Percentiles rank a stretch among this genome's conserved stretches.
These are phyloP conservation scores for Fragilaria crotonensis DNA, from an alignment of 108 stramenopile species.

Conservation along the genomic window DNA sequence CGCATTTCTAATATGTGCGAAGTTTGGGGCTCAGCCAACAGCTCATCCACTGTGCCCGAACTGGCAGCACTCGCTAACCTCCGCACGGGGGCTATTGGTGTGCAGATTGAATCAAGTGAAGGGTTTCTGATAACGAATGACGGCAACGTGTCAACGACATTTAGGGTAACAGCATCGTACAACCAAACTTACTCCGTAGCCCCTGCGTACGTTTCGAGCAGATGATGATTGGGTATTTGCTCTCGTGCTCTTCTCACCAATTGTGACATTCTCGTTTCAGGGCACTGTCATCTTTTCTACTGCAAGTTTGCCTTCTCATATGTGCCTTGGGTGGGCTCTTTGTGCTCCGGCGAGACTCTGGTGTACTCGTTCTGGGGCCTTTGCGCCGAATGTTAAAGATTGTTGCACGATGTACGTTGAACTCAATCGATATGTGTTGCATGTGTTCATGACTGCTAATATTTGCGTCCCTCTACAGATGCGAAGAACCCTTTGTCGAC, in stretches of 20 bases:
- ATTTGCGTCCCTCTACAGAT: not conserved
- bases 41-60: not conserved
- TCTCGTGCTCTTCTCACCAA: not conserved
- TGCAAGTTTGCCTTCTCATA: slow-evolving; percentile 41
- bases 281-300: slow-evolving; percentile 20
- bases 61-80: slow-evolving; percentile 4
- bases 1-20: not conserved
- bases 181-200: slow-evolving; percentile 14
- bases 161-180: slow-evolving; percentile 13
- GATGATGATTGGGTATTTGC: no score
- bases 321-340: slow-evolving; percentile 37
- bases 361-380: slow-evolving; percentile 61
- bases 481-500: slow-evolving; percentile 4
- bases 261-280: slow-evolving; percentile 4
- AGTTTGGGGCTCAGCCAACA: not conserved
- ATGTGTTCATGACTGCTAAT: not conserved
- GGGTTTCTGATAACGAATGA: not conserved
- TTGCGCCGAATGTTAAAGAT: slow-evolving; percentile 78
- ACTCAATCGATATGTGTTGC: not conserved
- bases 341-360: slow-evolving; percentile 56
- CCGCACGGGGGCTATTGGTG: slow-evolving; percentile 18
- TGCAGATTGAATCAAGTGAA: not conserved
- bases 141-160: not conserved
- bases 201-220: slow-evolving; percentile 18
- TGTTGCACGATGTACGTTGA: slow-evolving; percentile 47